phyloP scores from a whole-genome alignment of 202 grass and related monocot genomes.

The Eragrostis tef region DNA sequence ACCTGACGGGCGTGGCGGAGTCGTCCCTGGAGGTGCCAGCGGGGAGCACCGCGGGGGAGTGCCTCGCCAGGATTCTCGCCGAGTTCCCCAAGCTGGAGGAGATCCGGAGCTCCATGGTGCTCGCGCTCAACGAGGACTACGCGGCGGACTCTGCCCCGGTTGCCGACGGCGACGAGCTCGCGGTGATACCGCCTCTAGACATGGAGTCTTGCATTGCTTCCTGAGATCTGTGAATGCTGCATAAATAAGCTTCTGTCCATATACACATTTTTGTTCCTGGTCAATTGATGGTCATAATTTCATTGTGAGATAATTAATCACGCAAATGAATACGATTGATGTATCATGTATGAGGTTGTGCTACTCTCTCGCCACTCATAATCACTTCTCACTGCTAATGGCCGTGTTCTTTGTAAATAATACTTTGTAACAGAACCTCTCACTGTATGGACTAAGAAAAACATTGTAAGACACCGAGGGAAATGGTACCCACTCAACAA shows the following conservation, averaged over 20 bases:
- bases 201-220: neutral
- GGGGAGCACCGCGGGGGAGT: slow-evolving; percentile 69
- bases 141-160: slow-evolving; percentile 60
- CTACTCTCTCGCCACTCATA: too few relatives aligned
- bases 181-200: slow-evolving; percentile 78
- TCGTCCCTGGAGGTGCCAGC: slow-evolving; percentile 54
- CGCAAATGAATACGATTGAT: neutral
- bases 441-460: too few relatives aligned
- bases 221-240: neutral
- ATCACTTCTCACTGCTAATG: too few relatives aligned
- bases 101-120: slow-evolving; percentile 75
- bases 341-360: neutral
- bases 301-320: neutral
- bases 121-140: slow-evolving; percentile 90
- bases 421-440: too few relatives aligned
- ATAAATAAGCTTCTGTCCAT: neutral
- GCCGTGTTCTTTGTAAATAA: too few relatives aligned
- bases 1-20: slow-evolving; percentile 68
- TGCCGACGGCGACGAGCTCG: slow-evolving; percentile 70
- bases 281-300: neutral
- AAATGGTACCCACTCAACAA: neutral
- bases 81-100: slow-evolving; percentile 77
- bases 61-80: slow-evolving; percentile 58
- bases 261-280: neutral
- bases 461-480: too few relatives aligned